Evolutionary conservation across 1,284 basidiomycete genomes (phyloP).

Genomic region (Moesziomyces sp.): DNA sequence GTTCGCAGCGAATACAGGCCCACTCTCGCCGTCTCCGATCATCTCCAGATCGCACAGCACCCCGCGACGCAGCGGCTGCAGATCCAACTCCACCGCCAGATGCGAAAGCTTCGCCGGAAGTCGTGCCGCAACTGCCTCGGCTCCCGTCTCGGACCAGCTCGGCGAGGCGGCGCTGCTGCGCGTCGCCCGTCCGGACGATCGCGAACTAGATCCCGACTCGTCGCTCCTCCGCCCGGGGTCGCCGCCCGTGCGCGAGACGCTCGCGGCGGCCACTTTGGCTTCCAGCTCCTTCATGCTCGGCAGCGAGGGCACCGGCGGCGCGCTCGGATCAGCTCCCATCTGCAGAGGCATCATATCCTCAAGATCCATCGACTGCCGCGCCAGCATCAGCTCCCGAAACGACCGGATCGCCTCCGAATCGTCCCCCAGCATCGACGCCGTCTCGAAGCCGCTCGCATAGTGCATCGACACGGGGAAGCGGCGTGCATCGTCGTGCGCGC

Average conservation of each 20-base stretch:
- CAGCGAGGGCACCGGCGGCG: conserved; percentile 56
- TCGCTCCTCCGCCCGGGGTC: not conserved
- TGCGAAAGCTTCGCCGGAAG: conserved; percentile 31
- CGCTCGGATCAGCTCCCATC: conserved; percentile 19
- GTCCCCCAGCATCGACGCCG: conserved; percentile 48
- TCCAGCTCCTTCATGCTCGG: conserved; percentile 39
- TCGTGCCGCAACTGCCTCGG: not conserved
- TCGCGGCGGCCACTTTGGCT: conserved; percentile 33
- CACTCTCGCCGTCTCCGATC: conserved; percentile 59
- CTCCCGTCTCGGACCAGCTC: conserved; percentile 9
- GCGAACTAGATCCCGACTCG: not conserved
- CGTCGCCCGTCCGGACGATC: not conserved
- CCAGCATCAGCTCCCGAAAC: conserved; percentile 52
- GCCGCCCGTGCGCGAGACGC: conserved; percentile 18
- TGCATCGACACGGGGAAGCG: conserved; percentile 62
- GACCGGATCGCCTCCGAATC: conserved; percentile 41
- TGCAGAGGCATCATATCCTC: conserved; percentile 53
- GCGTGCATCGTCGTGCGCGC: conserved; percentile 43
- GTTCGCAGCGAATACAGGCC: conserved; percentile 49
- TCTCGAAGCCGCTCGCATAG: conserved; percentile 55
- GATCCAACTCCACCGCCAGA: conserved; percentile 17
- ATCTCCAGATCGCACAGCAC: conserved; percentile 39
- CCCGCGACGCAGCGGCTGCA: conserved; percentile 20
- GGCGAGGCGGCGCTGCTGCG: conserved; percentile 8
- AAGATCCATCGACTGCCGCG: conserved; percentile 55